Base-by-base conservation (phyloP, 2,329 filamentous ascomycete genomes). In the Xylaria sp. region DNA sequence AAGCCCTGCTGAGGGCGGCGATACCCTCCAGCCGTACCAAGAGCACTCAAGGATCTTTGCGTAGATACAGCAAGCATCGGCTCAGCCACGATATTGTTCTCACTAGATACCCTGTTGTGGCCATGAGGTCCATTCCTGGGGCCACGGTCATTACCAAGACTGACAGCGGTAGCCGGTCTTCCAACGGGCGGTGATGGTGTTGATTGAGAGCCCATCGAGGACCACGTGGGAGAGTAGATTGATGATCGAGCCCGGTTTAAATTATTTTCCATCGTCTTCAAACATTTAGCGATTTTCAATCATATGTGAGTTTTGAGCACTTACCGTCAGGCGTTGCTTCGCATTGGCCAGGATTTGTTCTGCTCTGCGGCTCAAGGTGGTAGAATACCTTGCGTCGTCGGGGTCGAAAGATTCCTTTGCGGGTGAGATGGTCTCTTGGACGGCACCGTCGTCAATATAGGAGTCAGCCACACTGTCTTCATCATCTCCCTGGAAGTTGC, bases 261-360 rank as follows among this genome's bases (percentile, higher is more conserved):
- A 75, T 98, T 98, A 46, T 92, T 94, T 81, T 98, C 95, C 94
- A 98, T 97, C 39, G 93, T 92, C 94, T 97, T 79, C 25, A 59
- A 64, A 46, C 44, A 54, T 69, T 81, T 71, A 80, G 76, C 58
- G 59, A 28, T n/a, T 8, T 4, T 44, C 46, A 51, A 51, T n/a
- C 8, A 25, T n/a, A 25, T 46, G 61, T 10, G 63, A n/a, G 13
- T 20, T 34, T 34, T 51, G 37, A 48, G 56, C 13, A 82, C 92
- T 80, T 85, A 97, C 94, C 78, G 93, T 96, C 70, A 98, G 85
- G 74, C 94, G 88, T 79, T 90, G 91, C 83, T 98, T 98, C 39
- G 95, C 95, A 81, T 97, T 97, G 65, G 94, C 93, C 65, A 98
- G 85, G 77, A 98, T 98, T 77, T 94, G 86, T 78, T 98, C 94